Evolutionary conservation across 2,329 filamentous ascomycete species (phyloP).

Genomic region (Aspergillus jensenii): DNA sequence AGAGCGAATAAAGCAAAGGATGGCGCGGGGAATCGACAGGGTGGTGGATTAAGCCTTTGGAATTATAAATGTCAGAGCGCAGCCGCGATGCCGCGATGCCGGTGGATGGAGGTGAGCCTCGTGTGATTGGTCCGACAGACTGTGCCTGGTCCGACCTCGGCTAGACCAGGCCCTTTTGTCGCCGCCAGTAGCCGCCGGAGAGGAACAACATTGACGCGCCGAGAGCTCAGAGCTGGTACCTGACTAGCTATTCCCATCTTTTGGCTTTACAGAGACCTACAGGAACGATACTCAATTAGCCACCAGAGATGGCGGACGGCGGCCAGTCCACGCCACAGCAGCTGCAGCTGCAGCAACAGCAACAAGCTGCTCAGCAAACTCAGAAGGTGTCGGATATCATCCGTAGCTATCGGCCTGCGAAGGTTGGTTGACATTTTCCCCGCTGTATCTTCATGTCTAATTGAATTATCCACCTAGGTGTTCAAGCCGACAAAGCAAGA

Average conservation of each 20-base stretch:
- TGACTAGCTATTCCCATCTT: no score
- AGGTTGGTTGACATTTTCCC: slow-evolving; percentile 53
- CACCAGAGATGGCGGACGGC: slow-evolving; percentile 28
- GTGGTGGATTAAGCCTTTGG: neutral
- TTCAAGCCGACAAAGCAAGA: slow-evolving; percentile 41
- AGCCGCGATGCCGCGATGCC: neutral
- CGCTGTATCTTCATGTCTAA: neutral
- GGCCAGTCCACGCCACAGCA: slow-evolving; percentile 23
- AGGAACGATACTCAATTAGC: neutral
- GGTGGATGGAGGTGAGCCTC: slow-evolving; percentile 4
- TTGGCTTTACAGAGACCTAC: no score
- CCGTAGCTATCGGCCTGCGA: slow-evolving; percentile 73
- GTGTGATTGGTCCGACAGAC: slow-evolving; percentile 1
- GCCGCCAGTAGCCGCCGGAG: slow-evolving; percentile 18
- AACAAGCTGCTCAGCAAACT: slow-evolving; percentile 37
- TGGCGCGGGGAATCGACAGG: neutral
- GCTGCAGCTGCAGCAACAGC: slow-evolving; percentile 26
- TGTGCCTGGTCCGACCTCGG: slow-evolving; percentile 16
- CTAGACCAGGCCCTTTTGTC: slow-evolving; percentile 4
- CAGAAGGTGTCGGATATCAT: slow-evolving; percentile 78
- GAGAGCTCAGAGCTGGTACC: neutral
- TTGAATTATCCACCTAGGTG: slow-evolving; percentile 22
- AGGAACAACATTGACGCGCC: slow-evolving; percentile 18
- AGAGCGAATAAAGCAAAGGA: neutral
- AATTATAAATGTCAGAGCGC: neutral